Base-by-base conservation (phyloP, 1,284 basidiomycete genomes). In the Moesziomyces aphidis region DNA sequence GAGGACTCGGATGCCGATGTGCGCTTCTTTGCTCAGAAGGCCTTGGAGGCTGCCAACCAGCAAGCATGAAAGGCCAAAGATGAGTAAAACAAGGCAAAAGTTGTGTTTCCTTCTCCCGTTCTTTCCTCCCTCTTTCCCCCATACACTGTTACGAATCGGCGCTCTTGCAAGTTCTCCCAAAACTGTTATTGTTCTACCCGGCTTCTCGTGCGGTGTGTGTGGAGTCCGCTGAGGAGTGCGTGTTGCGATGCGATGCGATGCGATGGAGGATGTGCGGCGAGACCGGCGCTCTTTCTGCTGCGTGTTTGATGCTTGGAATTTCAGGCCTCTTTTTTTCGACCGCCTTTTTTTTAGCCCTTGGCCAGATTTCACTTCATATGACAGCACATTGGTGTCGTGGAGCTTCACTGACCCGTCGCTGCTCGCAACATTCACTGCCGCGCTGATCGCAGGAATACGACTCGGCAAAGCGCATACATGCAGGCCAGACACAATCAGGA, bases 1-100 rank as follows among this genome's bases (percentile, higher is more conserved):
- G 91, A 91, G 77, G 97, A 99, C 85, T 86, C 88, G 54, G 97
- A 99, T 86, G 94, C 95, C 13, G 97, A 99, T 86, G 97, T 99
- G 61, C 90, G 94, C 80, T 98, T 85, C 83, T 86, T 86, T 82
- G 85, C 86, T n/a, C 85, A 86, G 63, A 86, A 86, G 75, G 86
- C 85, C 11, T 59, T 83, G 36, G 79, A 83, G 55, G 70, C 81
- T 47, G 70, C 72, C 17, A 59, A 23, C 50, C 55, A 65, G 54
- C 50, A 58, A 44, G 54, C 55, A 44, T 65, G 31, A 61, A 46
- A 42, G 11, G 48, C 17, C 36, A 31, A 9, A 5, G 10, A 46
- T 10, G 31, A 44, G 22, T 19, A 56, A 61, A 48, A 15, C 22
- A 53, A 52, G 43, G 19, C 34, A 50, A 58, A 24, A 22, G n/a